Conservation (phyloP, 352 stramenopile genomes). For the Pythium brassicae region DNA sequence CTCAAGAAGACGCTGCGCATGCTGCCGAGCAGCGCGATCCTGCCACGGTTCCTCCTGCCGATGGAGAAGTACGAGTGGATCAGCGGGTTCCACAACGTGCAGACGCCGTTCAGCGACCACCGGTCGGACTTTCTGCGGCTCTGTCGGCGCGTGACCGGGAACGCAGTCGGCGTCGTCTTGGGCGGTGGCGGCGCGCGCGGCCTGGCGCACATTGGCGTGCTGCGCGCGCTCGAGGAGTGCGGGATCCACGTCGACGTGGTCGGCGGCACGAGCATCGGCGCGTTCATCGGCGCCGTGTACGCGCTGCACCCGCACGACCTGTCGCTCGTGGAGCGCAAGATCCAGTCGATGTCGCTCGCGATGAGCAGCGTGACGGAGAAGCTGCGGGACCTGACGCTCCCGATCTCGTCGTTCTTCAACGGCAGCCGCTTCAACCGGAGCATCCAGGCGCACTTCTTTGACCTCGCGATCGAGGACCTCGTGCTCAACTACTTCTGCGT, state of each 20-base stretch:
- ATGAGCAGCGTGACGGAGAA: slow-evolving; percentile 77
- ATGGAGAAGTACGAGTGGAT: slow-evolving; percentile 89
- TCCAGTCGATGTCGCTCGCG: slow-evolving; percentile 43
- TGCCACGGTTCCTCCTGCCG: slow-evolving; percentile 65
- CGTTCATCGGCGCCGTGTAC: slow-evolving; percentile 82
- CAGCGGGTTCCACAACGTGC: slow-evolving; percentile 82
- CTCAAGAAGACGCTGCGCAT: slow-evolving; percentile 61
- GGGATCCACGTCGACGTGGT: slow-evolving; percentile 93
- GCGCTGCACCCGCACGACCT: slow-evolving; percentile 73
- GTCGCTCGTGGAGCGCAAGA: slow-evolving; percentile 48
- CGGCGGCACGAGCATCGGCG: slow-evolving; percentile 89
- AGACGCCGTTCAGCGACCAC: slow-evolving; percentile 74
- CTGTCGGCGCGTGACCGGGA: slow-evolving; percentile 88
- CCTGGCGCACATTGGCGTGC: slow-evolving; percentile 92
- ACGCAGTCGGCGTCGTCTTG: slow-evolving; percentile 91
- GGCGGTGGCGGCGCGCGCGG: slow-evolving; percentile 91
- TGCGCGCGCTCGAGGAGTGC: slow-evolving; percentile 90
- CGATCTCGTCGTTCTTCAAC: slow-evolving; percentile 88
- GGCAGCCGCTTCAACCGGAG: slow-evolving; percentile 77
- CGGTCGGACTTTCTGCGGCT: slow-evolving; percentile 79
- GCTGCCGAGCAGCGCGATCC: slow-evolving; percentile 47
- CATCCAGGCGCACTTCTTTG: slow-evolving; percentile 68
- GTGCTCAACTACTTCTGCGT: slow-evolving; percentile 93
- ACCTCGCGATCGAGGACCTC: slow-evolving; percentile 84
- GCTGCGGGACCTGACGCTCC: slow-evolving; percentile 82